phyloP scores from a whole-genome alignment of 106 monocot genomes.

The Dioscorea dumetorum region DNA sequence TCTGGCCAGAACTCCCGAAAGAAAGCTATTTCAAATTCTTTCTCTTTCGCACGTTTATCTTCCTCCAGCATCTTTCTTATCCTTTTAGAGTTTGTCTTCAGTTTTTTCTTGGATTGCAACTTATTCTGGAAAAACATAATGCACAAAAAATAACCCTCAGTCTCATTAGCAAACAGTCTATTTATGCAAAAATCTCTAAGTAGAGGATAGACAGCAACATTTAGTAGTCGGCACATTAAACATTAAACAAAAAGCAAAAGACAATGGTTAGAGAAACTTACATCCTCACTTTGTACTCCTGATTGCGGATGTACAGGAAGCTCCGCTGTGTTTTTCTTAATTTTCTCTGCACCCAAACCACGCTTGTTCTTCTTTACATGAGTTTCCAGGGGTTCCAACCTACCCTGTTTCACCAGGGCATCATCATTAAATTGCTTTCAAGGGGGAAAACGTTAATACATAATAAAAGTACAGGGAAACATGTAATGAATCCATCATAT shows the following conservation, averaged over 20 bases:
- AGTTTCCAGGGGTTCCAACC: conserved; percentile 77
- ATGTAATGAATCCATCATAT: no score
- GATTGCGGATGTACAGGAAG: conserved; percentile 15
- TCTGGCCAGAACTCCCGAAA: conserved; percentile 98
- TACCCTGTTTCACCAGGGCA: conserved; percentile 51
- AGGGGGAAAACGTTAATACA: no score
- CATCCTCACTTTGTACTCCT: conserved; percentile 18
- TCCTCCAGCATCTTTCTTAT: conserved; percentile 70
- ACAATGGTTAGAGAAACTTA: conserved; percentile 4
- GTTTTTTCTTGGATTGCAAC: conserved; percentile 40
- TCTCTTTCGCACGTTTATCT: conserved; percentile 64
- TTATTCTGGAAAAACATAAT: conserved; percentile 11
- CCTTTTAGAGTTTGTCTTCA: conserved; percentile 58
- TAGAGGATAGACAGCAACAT: no score
- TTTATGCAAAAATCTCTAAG: no score
- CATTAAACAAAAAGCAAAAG: no score
- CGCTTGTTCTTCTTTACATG: conserved; percentile 83
- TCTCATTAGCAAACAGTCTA: no score
- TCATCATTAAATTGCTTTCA: no score
- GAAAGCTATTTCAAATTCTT: conserved; percentile 82
- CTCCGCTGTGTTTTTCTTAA: conserved; percentile 24
- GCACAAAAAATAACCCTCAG: no score
- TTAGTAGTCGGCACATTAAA: no score
- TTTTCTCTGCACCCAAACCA: conserved; percentile 75
- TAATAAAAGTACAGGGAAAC: no score